Conservation (phyloP, 129 eudicot genomes). For the Chrysanthemum lavandulifolium region DNA sequence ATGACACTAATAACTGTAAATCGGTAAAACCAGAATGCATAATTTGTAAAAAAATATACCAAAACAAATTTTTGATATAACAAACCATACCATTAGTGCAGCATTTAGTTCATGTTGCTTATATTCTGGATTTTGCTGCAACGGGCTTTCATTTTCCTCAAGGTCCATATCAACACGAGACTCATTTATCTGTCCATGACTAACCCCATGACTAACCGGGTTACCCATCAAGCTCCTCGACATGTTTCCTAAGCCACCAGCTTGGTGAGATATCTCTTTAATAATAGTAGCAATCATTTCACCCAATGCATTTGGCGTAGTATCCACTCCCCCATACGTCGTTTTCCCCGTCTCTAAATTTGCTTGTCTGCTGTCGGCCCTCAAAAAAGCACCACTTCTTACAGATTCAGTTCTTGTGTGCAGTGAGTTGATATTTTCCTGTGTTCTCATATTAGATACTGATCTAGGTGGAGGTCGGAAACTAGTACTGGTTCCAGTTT, state of each 20-base stretch:
- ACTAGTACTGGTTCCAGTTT: too few relatives aligned
- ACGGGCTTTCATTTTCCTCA: background rate
- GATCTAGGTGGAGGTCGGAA: too few relatives aligned
- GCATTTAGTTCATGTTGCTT: background rate
- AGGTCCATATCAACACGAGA: background rate
- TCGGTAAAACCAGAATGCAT: background rate
- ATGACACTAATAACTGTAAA: background rate
- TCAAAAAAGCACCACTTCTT: conserved; percentile 39
- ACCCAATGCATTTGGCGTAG: conserved; percentile 42
- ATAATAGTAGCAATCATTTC: conserved; percentile 37
- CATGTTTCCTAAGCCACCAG: conserved; percentile 45
- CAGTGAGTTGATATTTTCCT: too few relatives aligned
- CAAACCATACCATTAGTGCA: background rate
- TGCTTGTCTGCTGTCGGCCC: conserved; percentile 22
- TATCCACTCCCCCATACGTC: conserved; percentile 38
- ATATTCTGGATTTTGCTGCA: background rate
- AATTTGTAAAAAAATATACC: background rate
- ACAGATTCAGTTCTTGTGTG: conserved; percentile 22
- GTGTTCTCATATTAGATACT: too few relatives aligned
- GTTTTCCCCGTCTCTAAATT: conserved; percentile 36
- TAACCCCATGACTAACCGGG: background rate
- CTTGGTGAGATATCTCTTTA: conserved; percentile 37
- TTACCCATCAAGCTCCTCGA: conserved; percentile 21
- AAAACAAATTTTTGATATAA: background rate
- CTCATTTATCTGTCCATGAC: background rate